These are phyloP conservation scores for Priceomyces castillae DNA, from an alignment of 805 yeast genomes.

Conservation along the genomic window DNA sequence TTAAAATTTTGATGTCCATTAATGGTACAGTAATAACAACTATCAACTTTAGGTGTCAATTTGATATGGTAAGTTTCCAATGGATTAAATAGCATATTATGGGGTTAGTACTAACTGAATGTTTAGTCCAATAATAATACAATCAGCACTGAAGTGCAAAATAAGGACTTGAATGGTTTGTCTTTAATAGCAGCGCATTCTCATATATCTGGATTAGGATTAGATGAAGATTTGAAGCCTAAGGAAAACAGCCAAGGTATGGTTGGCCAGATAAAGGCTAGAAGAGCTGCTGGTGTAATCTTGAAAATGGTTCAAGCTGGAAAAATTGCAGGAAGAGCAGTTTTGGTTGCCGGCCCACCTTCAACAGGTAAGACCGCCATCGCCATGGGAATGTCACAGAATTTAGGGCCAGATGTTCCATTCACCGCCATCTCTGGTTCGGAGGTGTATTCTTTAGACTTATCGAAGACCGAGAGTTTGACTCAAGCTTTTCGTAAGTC, in stretches of 20 bases:
- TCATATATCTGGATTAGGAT: constrained; percentile 94
- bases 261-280: constrained; percentile 95
- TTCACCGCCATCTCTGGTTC: constrained; percentile 94
- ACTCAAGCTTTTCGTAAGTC: constrained; percentile 96
- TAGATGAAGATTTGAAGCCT: constrained; percentile 87
- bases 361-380: constrained; percentile 98
- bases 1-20: constrained; percentile 4
- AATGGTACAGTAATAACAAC: constrained; percentile 1
- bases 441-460: constrained; percentile 87
- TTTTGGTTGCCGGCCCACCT: constrained; percentile 95
- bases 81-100: neutral
- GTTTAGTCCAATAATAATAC: constrained; percentile 18
- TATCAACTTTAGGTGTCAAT: neutral
- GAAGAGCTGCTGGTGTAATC: constrained; percentile 94
- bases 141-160: constrained; percentile 31
- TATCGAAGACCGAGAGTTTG: constrained; percentile 92
- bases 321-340: constrained; percentile 95
- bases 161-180: constrained; percentile 42
- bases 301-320: constrained; percentile 92
- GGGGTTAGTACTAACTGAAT: neutral
- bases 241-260: constrained; percentile 80
- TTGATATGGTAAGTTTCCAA: constrained; percentile 4
- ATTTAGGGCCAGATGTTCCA: constrained; percentile 77
- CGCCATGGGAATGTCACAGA: constrained; percentile 88
- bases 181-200: constrained; percentile 96